Percentiles rank a stretch among this genome's conserved stretches.
Evolutionary conservation across 495 filamentous ascomycete genomes (phyloP).

Genomic region (Evansstolkia leycettana): DNA sequence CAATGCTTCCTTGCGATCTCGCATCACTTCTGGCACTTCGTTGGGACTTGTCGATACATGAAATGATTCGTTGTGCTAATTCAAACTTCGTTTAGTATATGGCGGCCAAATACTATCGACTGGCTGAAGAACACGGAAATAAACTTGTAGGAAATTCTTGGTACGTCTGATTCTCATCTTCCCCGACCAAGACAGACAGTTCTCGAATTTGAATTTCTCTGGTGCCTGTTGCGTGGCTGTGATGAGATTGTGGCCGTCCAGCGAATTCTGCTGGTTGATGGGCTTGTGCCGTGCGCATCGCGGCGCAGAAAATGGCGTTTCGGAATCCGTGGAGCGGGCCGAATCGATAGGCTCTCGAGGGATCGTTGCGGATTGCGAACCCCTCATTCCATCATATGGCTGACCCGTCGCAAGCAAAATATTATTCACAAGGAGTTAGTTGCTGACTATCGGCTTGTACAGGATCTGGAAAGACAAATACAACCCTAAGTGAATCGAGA

Average conservation of each 20-base stretch:
- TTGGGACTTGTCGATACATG: conserved; percentile 2
- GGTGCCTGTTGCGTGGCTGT: neutral
- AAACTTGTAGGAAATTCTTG: conserved; percentile 92
- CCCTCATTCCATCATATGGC: conserved; percentile 1
- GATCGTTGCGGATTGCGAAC: conserved; percentile 7
- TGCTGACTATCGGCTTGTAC: conserved; percentile 5
- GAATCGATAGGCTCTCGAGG: conserved; percentile 15
- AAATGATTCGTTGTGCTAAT: conserved; percentile 8
- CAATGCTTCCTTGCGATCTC: conserved; percentile 7
- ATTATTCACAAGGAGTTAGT: neutral
- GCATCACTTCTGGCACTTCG: conserved; percentile 8
- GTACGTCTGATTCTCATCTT: conserved; percentile 40
- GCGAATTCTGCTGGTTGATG: conserved; percentile 4
- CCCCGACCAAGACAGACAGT: too few species aligned
- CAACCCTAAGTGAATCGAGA: conserved; percentile 42
- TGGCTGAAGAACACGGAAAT: conserved; percentile 77
- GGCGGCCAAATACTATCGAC: conserved; percentile 85
- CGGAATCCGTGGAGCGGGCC: neutral
- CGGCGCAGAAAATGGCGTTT: conserved; percentile 7
- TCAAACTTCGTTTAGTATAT: conserved; percentile 45
- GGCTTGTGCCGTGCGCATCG: conserved; percentile 3
- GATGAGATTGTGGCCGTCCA: conserved; percentile 2
- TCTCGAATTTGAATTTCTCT: neutral
- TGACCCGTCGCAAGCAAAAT: neutral
- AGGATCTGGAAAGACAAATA: conserved; percentile 99